Evolutionary conservation across 805 yeast genomes (phyloP), one percentile per base, ranked within the genome.

Genomic region (Nakazawaea anatomiae): DNA sequence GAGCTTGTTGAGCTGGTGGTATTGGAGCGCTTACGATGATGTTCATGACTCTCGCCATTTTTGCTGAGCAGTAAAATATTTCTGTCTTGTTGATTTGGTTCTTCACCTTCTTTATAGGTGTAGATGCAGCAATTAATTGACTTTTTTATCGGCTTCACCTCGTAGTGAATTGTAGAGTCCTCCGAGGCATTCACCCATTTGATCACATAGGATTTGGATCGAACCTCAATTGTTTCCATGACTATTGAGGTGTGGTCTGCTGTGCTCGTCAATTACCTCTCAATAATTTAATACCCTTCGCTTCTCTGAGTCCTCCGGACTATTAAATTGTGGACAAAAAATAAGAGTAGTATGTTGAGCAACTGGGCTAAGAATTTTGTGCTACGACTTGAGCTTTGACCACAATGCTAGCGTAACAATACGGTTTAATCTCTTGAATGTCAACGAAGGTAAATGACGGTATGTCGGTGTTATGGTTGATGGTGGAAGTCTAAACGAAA

Each of bases 141-240:
- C 57, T 79, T 77, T 61, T 83, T 84, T 55, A 85, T 65, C 1
- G 98, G 97, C 59, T 83, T 85, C 48, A 90, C 75, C 61, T 86
- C 91, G 87, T 94, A 92, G 54, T 79, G 79, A 42, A 92, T 77
- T 18, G 74, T 65, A 32, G 84, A 77, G 52, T 82, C 77, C 39
- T 80, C 85, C 0, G 87, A 85, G 6, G 87, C 87, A 55, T 82
- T 79, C 50, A 91, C 82, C 98, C 98, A 94, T 59, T 92, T 89
- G 60, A 91, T 87, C 55, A 90, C 80, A 61, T 88, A 92, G 52
- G 94, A 86, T 65, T 89, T 87, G 46, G 95, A 83, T 59, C 91
- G 96, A 28, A 94, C 82, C 67, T 92, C 97, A 46, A 94, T 77
- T 2, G 90, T 83, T 67, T 92, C 98, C 97, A 90, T 88, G 12